A percentile compares a stretch with the other conserved stretches of the same genome.
Conservation (phyloP, 108 stramenopile species). For the Poteriospumella lacustris region DNA sequence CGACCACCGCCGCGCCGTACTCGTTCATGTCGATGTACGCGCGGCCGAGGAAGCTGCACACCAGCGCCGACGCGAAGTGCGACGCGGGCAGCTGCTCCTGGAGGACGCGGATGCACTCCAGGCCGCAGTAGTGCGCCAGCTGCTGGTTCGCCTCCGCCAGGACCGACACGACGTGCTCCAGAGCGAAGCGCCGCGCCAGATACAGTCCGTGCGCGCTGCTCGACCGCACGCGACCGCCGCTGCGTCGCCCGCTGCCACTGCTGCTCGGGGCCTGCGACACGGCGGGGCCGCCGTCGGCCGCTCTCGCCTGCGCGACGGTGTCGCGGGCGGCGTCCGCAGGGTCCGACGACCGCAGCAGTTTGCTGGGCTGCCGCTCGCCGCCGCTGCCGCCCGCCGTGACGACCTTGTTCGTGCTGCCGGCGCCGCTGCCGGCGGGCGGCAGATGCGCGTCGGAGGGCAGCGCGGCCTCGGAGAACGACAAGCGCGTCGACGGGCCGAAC, state of each 20-base stretch:
- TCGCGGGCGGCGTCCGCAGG: neutral
- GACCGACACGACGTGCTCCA: conserved; percentile 13
- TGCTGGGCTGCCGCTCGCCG: neutral
- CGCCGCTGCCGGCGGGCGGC: neutral
- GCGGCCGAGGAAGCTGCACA: conserved; percentile 78
- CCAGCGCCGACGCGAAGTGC: conserved; percentile 85
- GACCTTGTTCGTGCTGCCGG: neutral
- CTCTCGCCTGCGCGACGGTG: neutral
- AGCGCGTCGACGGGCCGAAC: neutral
- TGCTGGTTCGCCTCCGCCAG: neutral
- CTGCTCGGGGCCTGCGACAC: neutral
- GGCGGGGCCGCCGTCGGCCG: neutral
- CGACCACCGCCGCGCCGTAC: conserved; percentile 71
- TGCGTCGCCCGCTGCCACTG: too few relatives aligned
- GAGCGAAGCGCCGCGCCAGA: neutral
- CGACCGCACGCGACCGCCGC: too few relatives aligned
- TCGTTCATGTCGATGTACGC: conserved; percentile 91
- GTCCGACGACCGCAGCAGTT: neutral
- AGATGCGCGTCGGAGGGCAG: neutral
- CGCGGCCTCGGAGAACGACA: neutral
- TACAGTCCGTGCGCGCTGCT: neutral
- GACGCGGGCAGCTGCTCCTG: conserved; percentile 61
- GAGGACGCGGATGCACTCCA: conserved; percentile 71
- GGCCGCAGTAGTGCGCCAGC: conserved; percentile 56
- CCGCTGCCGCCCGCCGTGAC: neutral